Evolutionary conservation across 768 basidiomycete genomes (phyloP).

Genomic region (Leucosporidium yakuticum): DNA sequence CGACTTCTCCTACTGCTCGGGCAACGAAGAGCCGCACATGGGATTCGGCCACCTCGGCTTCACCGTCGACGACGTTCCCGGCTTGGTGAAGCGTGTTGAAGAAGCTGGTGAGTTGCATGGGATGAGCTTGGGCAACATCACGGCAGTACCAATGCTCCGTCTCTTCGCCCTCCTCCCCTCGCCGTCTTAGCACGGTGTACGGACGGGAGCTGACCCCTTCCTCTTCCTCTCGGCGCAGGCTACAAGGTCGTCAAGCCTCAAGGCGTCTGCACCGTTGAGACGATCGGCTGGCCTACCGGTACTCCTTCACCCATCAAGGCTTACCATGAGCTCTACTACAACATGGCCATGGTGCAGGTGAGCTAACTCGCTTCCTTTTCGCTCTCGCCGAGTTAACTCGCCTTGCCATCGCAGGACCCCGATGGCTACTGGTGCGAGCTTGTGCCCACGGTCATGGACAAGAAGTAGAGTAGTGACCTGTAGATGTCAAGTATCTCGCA

Average conservation of each 20-base stretch:
- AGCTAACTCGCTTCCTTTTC: neutral
- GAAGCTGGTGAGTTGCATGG: slow-evolving; percentile 9
- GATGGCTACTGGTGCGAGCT: slow-evolving; percentile 15
- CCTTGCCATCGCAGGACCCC: neutral
- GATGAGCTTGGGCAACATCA: neutral
- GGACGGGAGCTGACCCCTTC: neutral
- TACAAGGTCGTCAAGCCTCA: slow-evolving; percentile 30
- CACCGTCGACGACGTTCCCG: slow-evolving; percentile 30
- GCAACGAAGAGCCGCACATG: slow-evolving; percentile 8
- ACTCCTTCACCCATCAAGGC: slow-evolving; percentile 30
- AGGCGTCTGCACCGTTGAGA: slow-evolving; percentile 18
- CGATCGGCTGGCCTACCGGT: slow-evolving; percentile 26
- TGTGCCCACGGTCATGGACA: neutral
- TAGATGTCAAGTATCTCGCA: too few relatives aligned
- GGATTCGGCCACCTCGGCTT: slow-evolving; percentile 31
- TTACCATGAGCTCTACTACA: slow-evolving; percentile 21
- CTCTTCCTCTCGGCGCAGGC: neutral
- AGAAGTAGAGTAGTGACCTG: slow-evolving; percentile 1
- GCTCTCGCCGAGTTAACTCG: neutral
- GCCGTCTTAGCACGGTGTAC: too few relatives aligned
- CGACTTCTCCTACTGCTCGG: slow-evolving; percentile 9
- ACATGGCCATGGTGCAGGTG: slow-evolving; percentile 30
- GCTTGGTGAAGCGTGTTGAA: slow-evolving; percentile 14
- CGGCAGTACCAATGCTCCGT: too few relatives aligned
- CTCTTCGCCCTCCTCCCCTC: too few relatives aligned